Percentiles rank a stretch among this genome's conserved stretches.
Conservation (phyloP, 179 eudicot genomes). For the Beta macrorhiza region DNA sequence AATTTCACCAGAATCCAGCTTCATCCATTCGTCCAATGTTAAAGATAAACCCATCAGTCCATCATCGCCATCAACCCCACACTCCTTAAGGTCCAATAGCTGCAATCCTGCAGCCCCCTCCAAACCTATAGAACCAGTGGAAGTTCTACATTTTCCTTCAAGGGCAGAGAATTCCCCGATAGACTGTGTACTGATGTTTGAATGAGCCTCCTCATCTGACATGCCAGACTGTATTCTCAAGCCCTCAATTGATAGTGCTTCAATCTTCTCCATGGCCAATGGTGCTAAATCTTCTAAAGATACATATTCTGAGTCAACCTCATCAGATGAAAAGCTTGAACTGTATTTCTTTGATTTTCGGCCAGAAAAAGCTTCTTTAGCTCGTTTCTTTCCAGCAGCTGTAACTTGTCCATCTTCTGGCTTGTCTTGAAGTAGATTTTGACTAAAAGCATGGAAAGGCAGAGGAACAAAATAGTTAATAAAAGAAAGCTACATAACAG, state of each 20-base stretch:
- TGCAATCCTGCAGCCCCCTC: conserved; percentile 93
- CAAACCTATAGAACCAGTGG: conserved; percentile 55
- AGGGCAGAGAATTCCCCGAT: conserved; percentile 57
- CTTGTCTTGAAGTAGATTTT: conserved; percentile 40
- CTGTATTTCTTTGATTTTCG: conserved; percentile 37
- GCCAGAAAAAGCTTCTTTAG: conserved; percentile 36
- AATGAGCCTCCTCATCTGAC: conserved; percentile 76
- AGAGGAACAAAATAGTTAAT: conserved; percentile 5
- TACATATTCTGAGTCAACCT: conserved; percentile 62
- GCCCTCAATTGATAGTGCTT: conserved; percentile 90
- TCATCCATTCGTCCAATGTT: conserved; percentile 96
- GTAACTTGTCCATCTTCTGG: conserved; percentile 29
- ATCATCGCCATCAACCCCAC: conserved; percentile 47
- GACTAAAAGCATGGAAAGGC: conserved; percentile 39
- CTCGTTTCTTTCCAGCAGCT: conserved; percentile 35
- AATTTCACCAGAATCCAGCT: conserved; percentile 81
- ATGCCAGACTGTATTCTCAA: conserved; percentile 88
- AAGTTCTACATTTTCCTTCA: conserved; percentile 49
- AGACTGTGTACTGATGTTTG: conserved; percentile 55
- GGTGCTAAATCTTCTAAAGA: conserved; percentile 95
- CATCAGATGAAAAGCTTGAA: conserved; percentile 33
- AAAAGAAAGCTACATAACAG: conserved; percentile 18
- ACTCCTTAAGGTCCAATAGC: conserved; percentile 56
- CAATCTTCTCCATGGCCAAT: conserved; percentile 92
- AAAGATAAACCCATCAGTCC: conserved; percentile 84